Base-by-base conservation (phyloP, 305 asterid genomes). In the Rubia peregrina region DNA sequence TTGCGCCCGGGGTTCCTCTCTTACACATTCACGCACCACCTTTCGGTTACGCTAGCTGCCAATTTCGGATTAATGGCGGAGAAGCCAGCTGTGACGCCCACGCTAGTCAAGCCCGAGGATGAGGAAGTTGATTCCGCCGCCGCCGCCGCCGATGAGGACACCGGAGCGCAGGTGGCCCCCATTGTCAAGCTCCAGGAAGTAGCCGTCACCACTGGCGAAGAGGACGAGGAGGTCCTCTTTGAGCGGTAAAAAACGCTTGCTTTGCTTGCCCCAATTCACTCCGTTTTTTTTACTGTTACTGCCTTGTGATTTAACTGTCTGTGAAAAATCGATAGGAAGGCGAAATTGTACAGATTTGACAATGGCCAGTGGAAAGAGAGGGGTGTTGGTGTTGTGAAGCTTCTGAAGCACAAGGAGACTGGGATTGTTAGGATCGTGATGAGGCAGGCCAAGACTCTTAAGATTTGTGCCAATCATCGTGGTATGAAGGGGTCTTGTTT, bases 321-420 rank as follows among this genome's bases (percentile, higher is more conserved):
- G 22, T 22, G 26, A 43, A 17, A n/a, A 53, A 71, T 73, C 9
- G 38, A 61, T 76, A 92, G 98, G 90, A 92, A 90, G 82, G 80
- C 95, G 0, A 92, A 92, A 86, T 76, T 92, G 67, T 92, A 92
- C 73, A 90, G 98, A 82, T 92, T 88, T 79, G 97, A 89, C 64
- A 90, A 85, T 80, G 98, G 71, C 75, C 97, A 87, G 74, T 92
- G 98, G 98, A 90, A 92, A 76, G 98, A 92, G 84, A 92, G 96
- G 74, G 98, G 98, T 41, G 97, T 84, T 71, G 98, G 97, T n/a
- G 83, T 84, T 26, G 90, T 92, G 81, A 90, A 92, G 86, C 85
- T 90, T 57, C 88, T 92, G 67, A 84, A 87, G 81, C 96, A 92
- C 76, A 87, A 83, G 81, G 95, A 87, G 43, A 81, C 79, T 61